phyloP scores from a whole-genome alignment of 352 stramenopile genomes.

The Globisporangium sylvaticum region DNA sequence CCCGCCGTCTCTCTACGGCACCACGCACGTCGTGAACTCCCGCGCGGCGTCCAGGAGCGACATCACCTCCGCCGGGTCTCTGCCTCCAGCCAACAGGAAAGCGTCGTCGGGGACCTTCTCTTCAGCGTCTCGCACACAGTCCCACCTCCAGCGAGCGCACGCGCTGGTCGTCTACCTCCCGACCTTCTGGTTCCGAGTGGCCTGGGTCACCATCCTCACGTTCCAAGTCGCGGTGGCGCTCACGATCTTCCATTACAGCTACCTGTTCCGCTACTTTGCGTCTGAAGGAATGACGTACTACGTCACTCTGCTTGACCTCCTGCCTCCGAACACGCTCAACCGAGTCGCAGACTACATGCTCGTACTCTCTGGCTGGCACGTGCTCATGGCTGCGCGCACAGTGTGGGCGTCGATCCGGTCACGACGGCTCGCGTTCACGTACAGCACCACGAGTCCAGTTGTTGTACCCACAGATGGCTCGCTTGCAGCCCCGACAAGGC shows the following conservation, averaged over 20 bases:
- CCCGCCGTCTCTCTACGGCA: neutral
- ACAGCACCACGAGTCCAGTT: neutral
- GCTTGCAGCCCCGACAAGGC: neutral
- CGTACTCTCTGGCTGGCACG: constrained; percentile 4
- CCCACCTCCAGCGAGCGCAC: neutral
- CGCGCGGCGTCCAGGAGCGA: neutral
- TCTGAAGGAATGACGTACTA: constrained; percentile 7
- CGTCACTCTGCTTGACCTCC: constrained; percentile 3
- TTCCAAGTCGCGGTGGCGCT: constrained; percentile 4
- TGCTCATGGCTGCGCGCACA: constrained; percentile 6
- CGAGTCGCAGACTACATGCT: neutral
- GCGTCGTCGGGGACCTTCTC: neutral
- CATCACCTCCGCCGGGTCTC: neutral
- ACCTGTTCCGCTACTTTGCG: constrained; percentile 4
- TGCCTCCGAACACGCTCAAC: neutral
- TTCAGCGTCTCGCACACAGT: neutral
- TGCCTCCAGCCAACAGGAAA: neutral
- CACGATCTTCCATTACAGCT: constrained; percentile 1
- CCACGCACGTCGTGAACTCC: neutral
- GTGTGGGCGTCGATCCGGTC: constrained; percentile 6
- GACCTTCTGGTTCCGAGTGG: constrained; percentile 10
- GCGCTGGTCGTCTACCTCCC: constrained; percentile 2
- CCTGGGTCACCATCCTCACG: neutral
- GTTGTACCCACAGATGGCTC: neutral
- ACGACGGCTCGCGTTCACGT: constrained; percentile 2